These are phyloP conservation scores for Trypanosoma congolense DNA, from an alignment of 208 protist species.

Conservation along the genomic window DNA sequence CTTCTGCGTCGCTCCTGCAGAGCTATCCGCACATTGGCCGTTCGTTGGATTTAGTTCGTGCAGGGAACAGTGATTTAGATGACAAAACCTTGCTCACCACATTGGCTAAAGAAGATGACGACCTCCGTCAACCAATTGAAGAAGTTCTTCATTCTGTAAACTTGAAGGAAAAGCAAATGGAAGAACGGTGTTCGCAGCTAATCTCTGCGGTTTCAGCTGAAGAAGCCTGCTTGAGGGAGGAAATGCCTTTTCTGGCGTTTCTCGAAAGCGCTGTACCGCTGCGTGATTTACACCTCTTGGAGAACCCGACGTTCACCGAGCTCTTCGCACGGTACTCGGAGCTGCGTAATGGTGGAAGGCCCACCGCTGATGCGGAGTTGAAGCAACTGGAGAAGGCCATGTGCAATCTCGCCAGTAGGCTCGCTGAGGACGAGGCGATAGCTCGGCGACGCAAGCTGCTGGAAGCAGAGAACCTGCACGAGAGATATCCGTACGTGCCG, in stretches of 20 bases:
- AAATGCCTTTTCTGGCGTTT: constrained; percentile 35
- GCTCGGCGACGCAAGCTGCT: constrained; percentile 24
- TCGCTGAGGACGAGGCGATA: constrained; percentile 35
- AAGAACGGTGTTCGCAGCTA: constrained; percentile 21
- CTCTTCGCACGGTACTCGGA: constrained; percentile 33
- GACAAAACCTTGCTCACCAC: too few species aligned
- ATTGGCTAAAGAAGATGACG: too few species aligned
- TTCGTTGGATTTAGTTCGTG: too few species aligned
- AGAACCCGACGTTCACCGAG: constrained; percentile 22
- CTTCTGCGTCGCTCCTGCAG: constrained; percentile 35
- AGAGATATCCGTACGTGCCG: constrained; percentile 36
- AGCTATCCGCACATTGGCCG: constrained; percentile 52
- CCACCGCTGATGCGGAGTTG: constrained; percentile 19
- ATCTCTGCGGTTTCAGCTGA: too few species aligned
- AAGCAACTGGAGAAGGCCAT: constrained; percentile 43
- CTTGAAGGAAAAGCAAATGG: constrained; percentile 26
- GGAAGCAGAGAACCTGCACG: constrained; percentile 29
- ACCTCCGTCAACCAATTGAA: background rate
- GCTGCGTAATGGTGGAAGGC: constrained; percentile 24
- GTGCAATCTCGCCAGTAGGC: constrained; percentile 22
- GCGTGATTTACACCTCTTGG: constrained; percentile 28
- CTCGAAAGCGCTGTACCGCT: constrained; percentile 33
- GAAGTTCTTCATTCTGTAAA: background rate
- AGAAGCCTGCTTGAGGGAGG: too few species aligned
- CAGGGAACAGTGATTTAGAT: too few species aligned